phyloP scores from a whole-genome alignment of 192 early-diverging fungal genomes.

The Gaertneriomyces semiglobifer region DNA sequence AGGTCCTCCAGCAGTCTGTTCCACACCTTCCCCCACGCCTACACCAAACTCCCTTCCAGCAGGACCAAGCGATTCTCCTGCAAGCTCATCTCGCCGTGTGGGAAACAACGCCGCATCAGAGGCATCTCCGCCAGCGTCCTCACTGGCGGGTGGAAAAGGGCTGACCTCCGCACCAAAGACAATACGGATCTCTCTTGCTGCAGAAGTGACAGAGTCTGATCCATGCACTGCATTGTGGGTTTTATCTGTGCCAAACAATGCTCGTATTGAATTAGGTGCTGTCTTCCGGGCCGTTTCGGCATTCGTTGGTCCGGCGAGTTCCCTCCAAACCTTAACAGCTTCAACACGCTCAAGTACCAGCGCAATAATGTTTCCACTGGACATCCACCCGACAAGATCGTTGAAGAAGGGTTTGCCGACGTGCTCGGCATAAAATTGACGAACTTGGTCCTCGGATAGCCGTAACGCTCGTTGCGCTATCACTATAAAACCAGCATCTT shows the following conservation, averaged over 20 bases:
- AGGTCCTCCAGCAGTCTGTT: neutral
- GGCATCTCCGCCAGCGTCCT: neutral
- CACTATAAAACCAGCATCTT: conserved; percentile 31
- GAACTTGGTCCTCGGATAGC: conserved; percentile 29
- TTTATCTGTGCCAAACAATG: conserved; percentile 48
- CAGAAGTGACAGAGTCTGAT: conserved; percentile 50
- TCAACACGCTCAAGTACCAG: conserved; percentile 13
- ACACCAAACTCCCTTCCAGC: neutral
- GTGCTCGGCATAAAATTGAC: conserved; percentile 48
- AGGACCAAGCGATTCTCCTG: neutral
- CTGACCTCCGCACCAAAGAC: conserved; percentile 31
- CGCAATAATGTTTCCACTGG: conserved; percentile 24
- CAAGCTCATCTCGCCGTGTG: neutral
- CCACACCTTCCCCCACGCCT: neutral
- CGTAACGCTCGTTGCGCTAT: conserved; percentile 25
- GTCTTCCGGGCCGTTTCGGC: conserved; percentile 44
- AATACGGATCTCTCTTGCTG: conserved; percentile 46
- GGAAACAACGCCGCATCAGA: neutral
- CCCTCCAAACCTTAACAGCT: conserved; percentile 40
- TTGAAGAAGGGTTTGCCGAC: conserved; percentile 40
- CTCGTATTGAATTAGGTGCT: conserved; percentile 31
- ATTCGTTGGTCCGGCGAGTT: conserved; percentile 51
- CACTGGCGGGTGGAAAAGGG: neutral
- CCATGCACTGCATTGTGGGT: conserved; percentile 57
- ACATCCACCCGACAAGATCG: conserved; percentile 50